A percentile compares a stretch with the other conserved stretches of the same genome.
These are phyloP conservation scores for Trametes cubensis DNA, from an alignment of 768 basidiomycete genomes.

Conservation along the genomic window DNA sequence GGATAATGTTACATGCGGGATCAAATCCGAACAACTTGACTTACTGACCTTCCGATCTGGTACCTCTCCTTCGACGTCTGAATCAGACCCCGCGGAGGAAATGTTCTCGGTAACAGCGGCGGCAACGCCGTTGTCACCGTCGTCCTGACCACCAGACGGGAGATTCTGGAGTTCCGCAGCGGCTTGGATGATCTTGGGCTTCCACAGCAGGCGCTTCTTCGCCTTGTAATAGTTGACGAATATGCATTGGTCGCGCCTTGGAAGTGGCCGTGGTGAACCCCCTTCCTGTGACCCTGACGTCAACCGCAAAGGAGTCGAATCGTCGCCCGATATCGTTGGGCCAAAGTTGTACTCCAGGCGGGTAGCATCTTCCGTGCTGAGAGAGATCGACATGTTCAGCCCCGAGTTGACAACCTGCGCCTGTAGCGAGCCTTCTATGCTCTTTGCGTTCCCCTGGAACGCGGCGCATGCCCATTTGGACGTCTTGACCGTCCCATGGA, in stretches of 20 bases:
- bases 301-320: too few species aligned
- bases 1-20: neutral
- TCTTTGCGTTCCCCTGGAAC: neutral
- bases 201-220: conserved; percentile 6
- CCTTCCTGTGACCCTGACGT: too few species aligned
- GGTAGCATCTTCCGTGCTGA: neutral
- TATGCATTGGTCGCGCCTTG: conserved; percentile 15
- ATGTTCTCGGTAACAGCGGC: neutral
- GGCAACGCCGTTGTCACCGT: neutral
- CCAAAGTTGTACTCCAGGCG: conserved; percentile 6
- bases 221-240: conserved; percentile 26
- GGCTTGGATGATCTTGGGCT: conserved; percentile 3
- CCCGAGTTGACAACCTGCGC: neutral
- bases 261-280: too few species aligned
- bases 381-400: neutral
- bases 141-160: neutral
- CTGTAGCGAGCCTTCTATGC: neutral
- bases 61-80: conserved; percentile 3
- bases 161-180: conserved; percentile 20
- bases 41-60: neutral
- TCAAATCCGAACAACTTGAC: too few species aligned
- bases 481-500: conserved; percentile 19
- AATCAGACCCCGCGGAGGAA: neutral
- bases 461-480: conserved; percentile 1
- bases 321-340: neutral